Percentiles rank a stretch among this genome's conserved stretches.
Evolutionary conservation across 1,284 basidiomycete species (phyloP).

Genomic region (Erythrobasidium hasegawianum): DNA sequence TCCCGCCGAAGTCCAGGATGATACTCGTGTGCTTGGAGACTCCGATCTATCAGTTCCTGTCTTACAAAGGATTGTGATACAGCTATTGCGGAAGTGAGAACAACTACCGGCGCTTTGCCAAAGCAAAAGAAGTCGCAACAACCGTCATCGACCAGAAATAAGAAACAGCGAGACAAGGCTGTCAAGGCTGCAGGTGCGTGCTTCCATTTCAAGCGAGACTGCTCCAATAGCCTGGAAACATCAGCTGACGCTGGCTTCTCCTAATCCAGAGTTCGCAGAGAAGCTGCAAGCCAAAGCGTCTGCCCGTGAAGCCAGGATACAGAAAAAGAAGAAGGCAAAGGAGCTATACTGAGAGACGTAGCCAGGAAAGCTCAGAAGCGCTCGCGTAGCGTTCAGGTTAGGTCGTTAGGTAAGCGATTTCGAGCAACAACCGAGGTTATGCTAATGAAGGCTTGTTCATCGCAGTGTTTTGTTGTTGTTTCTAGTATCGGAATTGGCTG

Average conservation of each 20-base stretch:
- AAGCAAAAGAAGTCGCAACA: slow-evolving; percentile 14
- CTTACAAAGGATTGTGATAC: neutral
- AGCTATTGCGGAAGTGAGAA: slow-evolving; percentile 24
- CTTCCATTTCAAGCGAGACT: too few relatives aligned
- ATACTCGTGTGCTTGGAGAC: slow-evolving; percentile 13
- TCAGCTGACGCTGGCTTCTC: neutral
- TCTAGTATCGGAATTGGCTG: too few relatives aligned
- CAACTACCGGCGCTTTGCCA: slow-evolving; percentile 8
- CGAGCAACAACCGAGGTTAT: too few relatives aligned
- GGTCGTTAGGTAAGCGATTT: too few relatives aligned
- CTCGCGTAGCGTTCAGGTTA: too few relatives aligned
- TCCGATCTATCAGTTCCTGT: neutral
- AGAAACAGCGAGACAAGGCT: slow-evolving; percentile 28
- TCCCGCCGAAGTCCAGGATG: slow-evolving; percentile 15
- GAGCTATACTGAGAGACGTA: slow-evolving; percentile 15
- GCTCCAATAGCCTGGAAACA: too few relatives aligned
- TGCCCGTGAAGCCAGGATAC: neutral
- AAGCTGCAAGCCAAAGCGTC: slow-evolving; percentile 15
- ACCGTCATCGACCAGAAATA: slow-evolving; percentile 12
- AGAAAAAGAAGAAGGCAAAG: slow-evolving; percentile 28
- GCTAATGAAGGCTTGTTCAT: too few relatives aligned
- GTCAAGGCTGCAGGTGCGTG: slow-evolving; percentile 30
- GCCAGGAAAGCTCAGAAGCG: too few relatives aligned
- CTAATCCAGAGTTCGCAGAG: slow-evolving; percentile 23
- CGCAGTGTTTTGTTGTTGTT: too few relatives aligned